Evolutionary conservation across 495 filamentous ascomycete species (phyloP).

Genomic region (Penicillium canescens): DNA sequence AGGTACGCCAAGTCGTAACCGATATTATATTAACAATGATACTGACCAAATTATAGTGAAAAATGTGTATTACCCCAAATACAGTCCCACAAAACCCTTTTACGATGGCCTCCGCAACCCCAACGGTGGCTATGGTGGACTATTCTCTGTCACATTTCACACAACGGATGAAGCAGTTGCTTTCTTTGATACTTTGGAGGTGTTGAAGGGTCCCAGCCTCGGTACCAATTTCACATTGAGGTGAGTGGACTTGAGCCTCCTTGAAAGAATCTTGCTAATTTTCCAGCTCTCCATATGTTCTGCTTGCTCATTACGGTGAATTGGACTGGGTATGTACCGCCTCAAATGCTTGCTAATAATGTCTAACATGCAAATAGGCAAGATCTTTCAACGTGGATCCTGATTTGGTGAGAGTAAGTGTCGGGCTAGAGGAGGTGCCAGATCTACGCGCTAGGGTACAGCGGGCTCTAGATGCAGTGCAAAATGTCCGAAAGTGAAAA

Average conservation of each 20-base stretch:
- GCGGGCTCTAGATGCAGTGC: constrained; percentile 48
- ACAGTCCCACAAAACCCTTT: constrained; percentile 61
- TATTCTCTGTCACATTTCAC: constrained; percentile 81
- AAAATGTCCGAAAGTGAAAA: constrained; percentile 17
- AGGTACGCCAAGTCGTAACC: constrained; percentile 32
- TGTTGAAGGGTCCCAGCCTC: constrained; percentile 89
- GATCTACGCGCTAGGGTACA: constrained; percentile 54
- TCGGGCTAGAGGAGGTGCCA: constrained; percentile 79
- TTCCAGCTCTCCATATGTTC: constrained; percentile 76
- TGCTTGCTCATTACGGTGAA: constrained; percentile 91
- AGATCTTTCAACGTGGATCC: constrained; percentile 74
- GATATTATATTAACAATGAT: not conserved
- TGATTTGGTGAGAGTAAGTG: constrained; percentile 80
- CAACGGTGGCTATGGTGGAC: constrained; percentile 84
- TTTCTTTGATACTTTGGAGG: constrained; percentile 85
- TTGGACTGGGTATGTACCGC: constrained; percentile 71
- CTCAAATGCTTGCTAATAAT: not conserved
- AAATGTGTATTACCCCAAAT: constrained; percentile 84
- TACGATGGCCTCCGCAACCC: constrained; percentile 79
- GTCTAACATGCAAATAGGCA: constrained; percentile 47
- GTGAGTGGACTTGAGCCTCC: constrained; percentile 25
- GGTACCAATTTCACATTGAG: constrained; percentile 95
- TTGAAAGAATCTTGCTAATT: not conserved
- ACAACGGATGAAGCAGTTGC: constrained; percentile 66
- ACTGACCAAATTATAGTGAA: constrained; percentile 55